phyloP scores from a whole-genome alignment of 257 asterid genomes.

The Marsdenia floribunda region DNA sequence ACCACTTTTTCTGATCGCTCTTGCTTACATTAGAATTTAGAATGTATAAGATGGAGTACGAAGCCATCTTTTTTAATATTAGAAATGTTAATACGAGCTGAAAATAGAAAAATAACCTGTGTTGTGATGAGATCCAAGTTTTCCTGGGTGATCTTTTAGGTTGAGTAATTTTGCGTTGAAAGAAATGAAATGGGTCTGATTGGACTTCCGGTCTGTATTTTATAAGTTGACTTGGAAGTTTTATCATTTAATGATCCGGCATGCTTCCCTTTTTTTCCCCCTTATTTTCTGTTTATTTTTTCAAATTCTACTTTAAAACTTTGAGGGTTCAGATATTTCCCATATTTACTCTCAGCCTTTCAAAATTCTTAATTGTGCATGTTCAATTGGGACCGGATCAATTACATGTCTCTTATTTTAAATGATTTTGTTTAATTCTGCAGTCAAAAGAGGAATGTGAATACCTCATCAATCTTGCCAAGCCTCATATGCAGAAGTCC shows the following conservation, averaged over 20 bases:
- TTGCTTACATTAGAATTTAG: not conserved
- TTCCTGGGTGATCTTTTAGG: not conserved
- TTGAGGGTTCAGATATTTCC: not conserved
- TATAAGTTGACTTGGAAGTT: not conserved
- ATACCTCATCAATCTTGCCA: slow-evolving; percentile 76
- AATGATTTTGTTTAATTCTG: slow-evolving; percentile 16
- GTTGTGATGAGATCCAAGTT: not conserved
- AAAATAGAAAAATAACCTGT: not conserved
- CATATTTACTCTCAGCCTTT: not conserved
- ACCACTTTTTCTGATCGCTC: not conserved
- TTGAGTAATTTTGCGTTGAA: not conserved
- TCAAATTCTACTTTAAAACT: not conserved
- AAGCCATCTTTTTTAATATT: not conserved
- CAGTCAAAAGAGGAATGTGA: slow-evolving; percentile 95
- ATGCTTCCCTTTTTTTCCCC: not conserved
- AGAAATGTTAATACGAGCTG: not conserved
- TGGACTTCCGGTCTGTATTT: not conserved
- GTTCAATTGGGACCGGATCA: not conserved
- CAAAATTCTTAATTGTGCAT: not conserved
- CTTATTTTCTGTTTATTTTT: not conserved
- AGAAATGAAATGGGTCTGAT: not conserved
- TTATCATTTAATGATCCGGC: not conserved
- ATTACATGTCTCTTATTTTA: not conserved
- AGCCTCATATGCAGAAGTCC: slow-evolving; percentile 87
- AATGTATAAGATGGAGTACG: not conserved